phyloP scores from a whole-genome alignment of 83 land plant species.

The Larix sibirica region DNA sequence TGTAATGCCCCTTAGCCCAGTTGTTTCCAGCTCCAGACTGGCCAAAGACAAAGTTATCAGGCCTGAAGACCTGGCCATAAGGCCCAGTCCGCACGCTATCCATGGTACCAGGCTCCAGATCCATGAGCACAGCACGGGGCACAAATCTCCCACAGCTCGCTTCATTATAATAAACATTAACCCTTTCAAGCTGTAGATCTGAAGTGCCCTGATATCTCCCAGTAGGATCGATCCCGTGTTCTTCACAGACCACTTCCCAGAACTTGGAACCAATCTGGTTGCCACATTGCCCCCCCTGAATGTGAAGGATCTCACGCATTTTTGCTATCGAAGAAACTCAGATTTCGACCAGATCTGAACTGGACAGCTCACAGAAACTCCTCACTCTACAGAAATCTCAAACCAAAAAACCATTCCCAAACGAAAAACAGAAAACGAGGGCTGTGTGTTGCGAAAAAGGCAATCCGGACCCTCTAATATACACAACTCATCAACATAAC shows the following conservation, averaged over 20 bases:
- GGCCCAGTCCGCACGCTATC: slow-evolving; percentile 33
- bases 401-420: too few relatives aligned
- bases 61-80: slow-evolving; percentile 32
- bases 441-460: too few relatives aligned
- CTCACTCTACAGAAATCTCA: too few relatives aligned
- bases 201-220: slow-evolving; percentile 26
- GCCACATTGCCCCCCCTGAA: slow-evolving; percentile 39
- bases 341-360: too few relatives aligned
- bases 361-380: too few relatives aligned
- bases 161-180: slow-evolving; percentile 37
- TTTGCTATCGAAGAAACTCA: not conserved
- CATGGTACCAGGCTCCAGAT: slow-evolving; percentile 38
- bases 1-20: slow-evolving; percentile 63
- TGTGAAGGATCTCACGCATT: slow-evolving; percentile 35
- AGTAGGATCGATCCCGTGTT: slow-evolving; percentile 38
- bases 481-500: too few relatives aligned
- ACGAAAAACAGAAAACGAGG: too few relatives aligned
- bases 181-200: slow-evolving; percentile 30
- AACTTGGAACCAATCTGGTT: slow-evolving; percentile 38
- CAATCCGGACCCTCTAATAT: too few relatives aligned
- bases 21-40: slow-evolving; percentile 43
- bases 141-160: slow-evolving; percentile 26
- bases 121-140: slow-evolving; percentile 35
- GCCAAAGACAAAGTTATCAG: slow-evolving; percentile 36
- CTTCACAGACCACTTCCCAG: slow-evolving; percentile 39